These are phyloP conservation scores for Penicillium sp. DNA, from an alignment of 2,329 filamentous ascomycete species.

Conservation along the genomic window DNA sequence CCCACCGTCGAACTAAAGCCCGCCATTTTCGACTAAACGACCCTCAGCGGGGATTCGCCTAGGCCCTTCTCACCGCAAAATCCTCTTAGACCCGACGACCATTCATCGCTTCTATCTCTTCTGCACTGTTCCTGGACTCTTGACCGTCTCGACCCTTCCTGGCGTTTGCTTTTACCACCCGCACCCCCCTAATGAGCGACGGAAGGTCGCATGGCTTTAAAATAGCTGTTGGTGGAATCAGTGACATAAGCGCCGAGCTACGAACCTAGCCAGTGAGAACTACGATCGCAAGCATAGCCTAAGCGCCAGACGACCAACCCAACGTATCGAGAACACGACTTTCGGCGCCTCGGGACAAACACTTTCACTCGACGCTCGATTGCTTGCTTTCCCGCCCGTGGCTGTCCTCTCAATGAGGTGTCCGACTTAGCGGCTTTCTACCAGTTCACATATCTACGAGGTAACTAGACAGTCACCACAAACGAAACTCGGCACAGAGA, in stretches of 20 bases:
- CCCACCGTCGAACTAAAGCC: slow-evolving; percentile 11
- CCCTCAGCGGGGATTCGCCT: slow-evolving; percentile 24
- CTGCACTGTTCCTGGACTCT: slow-evolving; percentile 25
- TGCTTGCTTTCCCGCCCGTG: slow-evolving; percentile 9
- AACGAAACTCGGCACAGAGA: slow-evolving; percentile 19
- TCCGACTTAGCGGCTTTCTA: not conserved
- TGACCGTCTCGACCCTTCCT: slow-evolving; percentile 6
- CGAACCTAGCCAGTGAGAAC: slow-evolving; percentile 33
- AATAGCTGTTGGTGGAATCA: slow-evolving; percentile 30
- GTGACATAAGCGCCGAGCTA: slow-evolving; percentile 35
- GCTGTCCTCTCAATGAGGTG: slow-evolving; percentile 17
- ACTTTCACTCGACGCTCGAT: slow-evolving; percentile 2
- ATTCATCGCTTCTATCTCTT: slow-evolving; percentile 6
- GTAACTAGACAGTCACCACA: slow-evolving; percentile 30
- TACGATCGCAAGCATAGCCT: slow-evolving; percentile 25
- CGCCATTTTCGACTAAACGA: slow-evolving; percentile 13
- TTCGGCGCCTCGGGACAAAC: slow-evolving; percentile 1
- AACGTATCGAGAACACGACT: slow-evolving; percentile 12
- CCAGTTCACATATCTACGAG: slow-evolving; percentile 22
- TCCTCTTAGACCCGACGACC: slow-evolving; percentile 14
- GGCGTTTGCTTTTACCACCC: slow-evolving; percentile 9
- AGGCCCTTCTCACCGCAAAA: slow-evolving; percentile 29
- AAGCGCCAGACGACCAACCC: slow-evolving; percentile 38
- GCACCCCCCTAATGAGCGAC: slow-evolving; percentile 17
- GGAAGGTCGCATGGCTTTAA: slow-evolving; percentile 35